Evolutionary conservation across 2,329 filamentous ascomycete genomes (phyloP), one percentile per base, ranked within the genome.

Genomic region (Alternaria rosae): DNA sequence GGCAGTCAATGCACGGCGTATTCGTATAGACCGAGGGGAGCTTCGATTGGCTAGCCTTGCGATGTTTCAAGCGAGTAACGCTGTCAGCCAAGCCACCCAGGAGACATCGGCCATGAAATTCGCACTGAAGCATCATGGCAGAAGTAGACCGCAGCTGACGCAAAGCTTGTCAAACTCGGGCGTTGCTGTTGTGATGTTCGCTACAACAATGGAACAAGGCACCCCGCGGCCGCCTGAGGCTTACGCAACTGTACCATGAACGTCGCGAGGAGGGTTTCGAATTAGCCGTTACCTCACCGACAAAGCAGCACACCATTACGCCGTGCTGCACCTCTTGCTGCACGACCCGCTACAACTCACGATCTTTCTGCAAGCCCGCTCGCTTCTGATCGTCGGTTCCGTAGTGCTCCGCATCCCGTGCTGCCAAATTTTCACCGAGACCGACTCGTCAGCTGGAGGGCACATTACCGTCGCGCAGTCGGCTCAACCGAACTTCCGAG

Each of bases 381-480:
- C 43, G 58, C 44, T 52, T 57, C 60, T 42, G 42, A 59, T 54
- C 48, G 32, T 59, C 59, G 59, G 55, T 54, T 59, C 43, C 56
- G 48, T 35, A 17, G 44, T 25, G 50, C 21, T 62, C 59, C 59
- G 59, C 25, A 11, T 44, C 38, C 59, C 55, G 53, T 41, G 32
- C 59, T 44, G 23, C 55, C 26, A 51, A 44, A 44, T 59, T 54
- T 50, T 42, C 26, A 38, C 55, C 59, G 60, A 64, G 60, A 58
- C 67, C 65, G 61, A 59, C 54, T 61, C 60, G 66, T 69, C 62
- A 66, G 59, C 59, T 67, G 59, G 23, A 55, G 43, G 54, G 21
- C 48, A 56, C 55, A 59, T 54, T 38, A 58, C 43, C 20, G 48
- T 26, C 52, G 26, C 51, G n/a, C 45, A 53, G 21, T 56, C 64